Conservation (phyloP, 495 filamentous ascomycete species). For the Aspergillus kassunensis region DNA sequence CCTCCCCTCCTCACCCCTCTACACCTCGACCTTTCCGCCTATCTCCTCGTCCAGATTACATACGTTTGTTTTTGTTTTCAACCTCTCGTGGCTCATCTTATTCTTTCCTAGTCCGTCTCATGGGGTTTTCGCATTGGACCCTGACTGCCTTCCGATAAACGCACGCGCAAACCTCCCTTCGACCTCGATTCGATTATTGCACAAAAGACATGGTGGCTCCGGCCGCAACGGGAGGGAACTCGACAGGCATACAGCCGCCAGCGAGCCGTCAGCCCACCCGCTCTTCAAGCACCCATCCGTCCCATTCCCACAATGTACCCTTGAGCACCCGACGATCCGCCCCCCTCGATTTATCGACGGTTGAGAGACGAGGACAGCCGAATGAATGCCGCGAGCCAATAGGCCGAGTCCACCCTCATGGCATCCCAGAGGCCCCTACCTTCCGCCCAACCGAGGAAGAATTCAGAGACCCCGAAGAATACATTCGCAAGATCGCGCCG, state of each 20-base stretch:
- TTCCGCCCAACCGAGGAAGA: slow-evolving; percentile 90
- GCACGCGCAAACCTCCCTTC: slow-evolving; percentile 19
- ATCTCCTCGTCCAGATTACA: slow-evolving; percentile 3
- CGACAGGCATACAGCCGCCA: slow-evolving; percentile 35
- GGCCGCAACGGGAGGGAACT: slow-evolving; percentile 44
- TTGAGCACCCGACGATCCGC: slow-evolving; percentile 66
- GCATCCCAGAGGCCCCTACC: slow-evolving; percentile 84
- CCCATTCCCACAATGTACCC: slow-evolving; percentile 55
- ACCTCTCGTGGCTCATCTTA: slow-evolving; percentile 6
- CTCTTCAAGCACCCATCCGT: slow-evolving; percentile 42
- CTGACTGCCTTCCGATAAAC: slow-evolving; percentile 24
- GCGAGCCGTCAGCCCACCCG: slow-evolving; percentile 37
- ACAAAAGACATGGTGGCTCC: slow-evolving; percentile 48
- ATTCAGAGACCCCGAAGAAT: slow-evolving; percentile 89
- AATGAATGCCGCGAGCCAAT: slow-evolving; percentile 68
- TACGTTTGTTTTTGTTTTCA: background rate
- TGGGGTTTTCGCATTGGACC: slow-evolving; percentile 35
- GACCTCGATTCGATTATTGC: slow-evolving; percentile 18
- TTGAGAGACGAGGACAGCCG: slow-evolving; percentile 83
- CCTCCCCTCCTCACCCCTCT: slow-evolving; percentile 12
- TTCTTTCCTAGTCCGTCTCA: slow-evolving; percentile 21
- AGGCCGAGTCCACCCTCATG: slow-evolving; percentile 75
- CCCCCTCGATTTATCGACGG: slow-evolving; percentile 80
- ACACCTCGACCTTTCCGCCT: slow-evolving; percentile 4
- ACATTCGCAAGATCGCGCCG: slow-evolving; percentile 81